Conservation (phyloP, 305 asterid species). For the Solanum hybrid region DNA sequence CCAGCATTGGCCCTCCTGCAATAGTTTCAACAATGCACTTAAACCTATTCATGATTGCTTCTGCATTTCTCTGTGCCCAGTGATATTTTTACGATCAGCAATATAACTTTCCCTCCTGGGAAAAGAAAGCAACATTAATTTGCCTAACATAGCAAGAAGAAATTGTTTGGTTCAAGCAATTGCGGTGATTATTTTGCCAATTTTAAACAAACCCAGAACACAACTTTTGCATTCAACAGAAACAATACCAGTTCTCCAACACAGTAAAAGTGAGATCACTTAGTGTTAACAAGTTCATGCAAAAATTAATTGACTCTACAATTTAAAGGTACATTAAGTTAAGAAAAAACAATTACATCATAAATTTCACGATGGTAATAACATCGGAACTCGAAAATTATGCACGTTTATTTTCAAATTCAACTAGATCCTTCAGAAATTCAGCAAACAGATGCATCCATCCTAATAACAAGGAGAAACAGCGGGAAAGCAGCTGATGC, state of each 20-base stretch:
- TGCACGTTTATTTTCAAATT: not conserved
- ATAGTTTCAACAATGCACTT: not conserved
- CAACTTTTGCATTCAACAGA: not conserved
- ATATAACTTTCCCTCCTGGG: not conserved
- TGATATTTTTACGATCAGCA: not conserved
- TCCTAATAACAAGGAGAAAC: not conserved
- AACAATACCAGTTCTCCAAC: not conserved
- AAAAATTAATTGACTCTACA: not conserved
- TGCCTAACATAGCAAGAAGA: not conserved
- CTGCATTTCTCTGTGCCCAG: not conserved
- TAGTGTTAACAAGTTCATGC: not conserved
- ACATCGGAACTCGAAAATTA: not conserved
- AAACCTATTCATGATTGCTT: not conserved
- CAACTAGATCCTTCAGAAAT: not conserved
- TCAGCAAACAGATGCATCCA: not conserved
- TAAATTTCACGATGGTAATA: not conserved
- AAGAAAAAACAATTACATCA: not conserved
- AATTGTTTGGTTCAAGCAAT: not conserved
- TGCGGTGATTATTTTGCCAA: not conserved
- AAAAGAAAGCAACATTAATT: not conserved
- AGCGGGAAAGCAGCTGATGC: not conserved
- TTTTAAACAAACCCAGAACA: not conserved
- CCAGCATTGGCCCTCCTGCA: not conserved
- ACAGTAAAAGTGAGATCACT: not conserved
- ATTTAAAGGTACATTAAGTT: not conserved